These are phyloP conservation scores for Salix brachista DNA, from an alignment of 345 rosid genomes.

Conservation along the genomic window DNA sequence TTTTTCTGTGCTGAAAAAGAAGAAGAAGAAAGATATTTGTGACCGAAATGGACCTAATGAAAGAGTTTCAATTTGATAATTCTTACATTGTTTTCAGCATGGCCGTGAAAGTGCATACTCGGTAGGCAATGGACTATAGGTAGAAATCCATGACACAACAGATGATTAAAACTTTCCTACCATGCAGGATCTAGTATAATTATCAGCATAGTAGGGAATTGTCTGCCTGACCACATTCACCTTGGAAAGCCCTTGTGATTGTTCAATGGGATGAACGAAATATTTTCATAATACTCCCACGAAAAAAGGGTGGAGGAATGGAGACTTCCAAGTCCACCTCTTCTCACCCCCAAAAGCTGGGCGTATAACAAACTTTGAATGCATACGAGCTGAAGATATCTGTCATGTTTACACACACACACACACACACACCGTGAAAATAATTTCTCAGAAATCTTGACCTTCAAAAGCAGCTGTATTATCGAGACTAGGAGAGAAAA, in stretches of 20 bases:
- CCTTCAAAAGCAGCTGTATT: too few relatives aligned
- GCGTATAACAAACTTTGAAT: not conserved
- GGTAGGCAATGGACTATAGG: not conserved
- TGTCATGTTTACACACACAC: not conserved
- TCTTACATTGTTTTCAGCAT: too few relatives aligned
- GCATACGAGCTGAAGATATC: not conserved
- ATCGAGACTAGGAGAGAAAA: too few relatives aligned
- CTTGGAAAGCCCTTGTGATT: not conserved
- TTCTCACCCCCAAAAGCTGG: not conserved
- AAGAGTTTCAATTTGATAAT: too few relatives aligned
- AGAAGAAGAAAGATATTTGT: not conserved
- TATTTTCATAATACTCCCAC: not conserved
- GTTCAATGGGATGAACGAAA: not conserved
- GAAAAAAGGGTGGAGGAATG: not conserved
- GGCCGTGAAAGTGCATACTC: too few relatives aligned
- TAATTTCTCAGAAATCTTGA: not conserved
- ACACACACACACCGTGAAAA: too few relatives aligned
- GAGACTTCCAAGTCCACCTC: not conserved
- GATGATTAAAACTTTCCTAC: too few relatives aligned
- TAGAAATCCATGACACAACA: not conserved
- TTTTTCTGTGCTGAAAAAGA: not conserved
- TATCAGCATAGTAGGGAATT: not conserved
- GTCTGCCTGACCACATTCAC: not conserved
- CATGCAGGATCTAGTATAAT: not conserved
- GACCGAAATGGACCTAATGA: too few relatives aligned